Evolutionary conservation across 2,329 filamentous ascomycete species (phyloP).

Genomic region (Xylariales sp.): DNA sequence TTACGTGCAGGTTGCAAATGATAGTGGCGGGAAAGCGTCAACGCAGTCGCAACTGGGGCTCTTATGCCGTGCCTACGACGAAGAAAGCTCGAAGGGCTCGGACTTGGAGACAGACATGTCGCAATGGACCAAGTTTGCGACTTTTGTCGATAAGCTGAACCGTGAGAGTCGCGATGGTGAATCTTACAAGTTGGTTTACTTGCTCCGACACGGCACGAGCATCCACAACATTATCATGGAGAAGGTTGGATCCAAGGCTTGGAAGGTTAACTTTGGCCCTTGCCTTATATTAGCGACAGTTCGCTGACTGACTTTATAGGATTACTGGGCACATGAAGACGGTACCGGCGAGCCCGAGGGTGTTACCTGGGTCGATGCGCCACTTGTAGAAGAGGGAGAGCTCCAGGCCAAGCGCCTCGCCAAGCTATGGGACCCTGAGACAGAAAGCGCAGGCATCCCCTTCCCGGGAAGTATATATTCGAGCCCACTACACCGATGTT

Average conservation of each 20-base stretch:
- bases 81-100: too few relatives aligned
- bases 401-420: conserved; percentile 38
- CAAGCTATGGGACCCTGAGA: conserved; percentile 34
- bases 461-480: conserved; percentile 43
- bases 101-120: too few relatives aligned
- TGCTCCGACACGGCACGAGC: conserved; percentile 8
- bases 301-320: neutral
- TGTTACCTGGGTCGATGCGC: conserved; percentile 7
- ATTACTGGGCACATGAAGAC: conserved; percentile 9
- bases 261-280: conserved; percentile 5
- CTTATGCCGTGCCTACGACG: too few relatives aligned
- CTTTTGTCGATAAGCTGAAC: conserved; percentile 6
- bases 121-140: conserved; percentile 9
- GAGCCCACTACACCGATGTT: conserved; percentile 42
- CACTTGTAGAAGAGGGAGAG: conserved; percentile 37
- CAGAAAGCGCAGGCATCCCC: conserved; percentile 34
- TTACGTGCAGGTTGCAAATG: too few relatives aligned
- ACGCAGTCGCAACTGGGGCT: too few relatives aligned
- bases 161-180: conserved; percentile 3
- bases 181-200: conserved; percentile 9
- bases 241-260: conserved; percentile 7
- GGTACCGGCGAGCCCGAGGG: conserved; percentile 8
- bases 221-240: conserved; percentile 7
- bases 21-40: too few relatives aligned
- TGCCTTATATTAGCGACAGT: neutral